Percentiles rank a stretch among this genome's conserved stretches.
These are phyloP conservation scores for Aphanomyces euteiches DNA, from an alignment of 352 stramenopile genomes.

Conservation along the genomic window DNA sequence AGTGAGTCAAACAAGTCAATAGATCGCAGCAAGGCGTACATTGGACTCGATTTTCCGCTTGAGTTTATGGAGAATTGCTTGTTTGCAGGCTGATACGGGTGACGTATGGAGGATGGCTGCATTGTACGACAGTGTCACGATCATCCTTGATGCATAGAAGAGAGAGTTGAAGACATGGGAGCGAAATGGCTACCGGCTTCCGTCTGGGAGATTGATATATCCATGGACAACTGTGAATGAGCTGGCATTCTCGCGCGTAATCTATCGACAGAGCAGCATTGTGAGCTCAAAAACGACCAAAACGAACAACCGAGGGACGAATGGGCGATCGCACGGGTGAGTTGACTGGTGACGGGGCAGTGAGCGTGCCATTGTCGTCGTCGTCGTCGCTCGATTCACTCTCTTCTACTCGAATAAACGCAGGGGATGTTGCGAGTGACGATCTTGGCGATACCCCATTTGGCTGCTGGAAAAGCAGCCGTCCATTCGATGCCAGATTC, in stretches of 20 bases:
- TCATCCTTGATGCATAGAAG: neutral
- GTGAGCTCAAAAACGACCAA: too few relatives aligned
- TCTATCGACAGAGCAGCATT: neutral
- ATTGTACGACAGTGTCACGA: slow-evolving; percentile 7
- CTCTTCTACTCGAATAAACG: slow-evolving; percentile 23
- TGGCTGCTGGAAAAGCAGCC: slow-evolving; percentile 19
- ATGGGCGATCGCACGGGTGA: neutral
- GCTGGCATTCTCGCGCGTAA: neutral
- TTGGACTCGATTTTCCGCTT: slow-evolving; percentile 8
- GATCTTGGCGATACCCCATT: slow-evolving; percentile 1
- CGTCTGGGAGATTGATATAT: slow-evolving; percentile 7
- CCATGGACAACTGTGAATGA: slow-evolving; percentile 10
- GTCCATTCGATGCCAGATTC: slow-evolving; percentile 24
- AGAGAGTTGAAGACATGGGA: neutral
- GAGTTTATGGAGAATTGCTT: slow-evolving; percentile 22
- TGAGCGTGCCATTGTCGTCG: neutral
- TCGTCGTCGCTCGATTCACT: slow-evolving; percentile 22
- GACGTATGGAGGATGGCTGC: neutral
- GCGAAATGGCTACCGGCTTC: neutral
- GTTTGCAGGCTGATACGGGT: slow-evolving; percentile 14
- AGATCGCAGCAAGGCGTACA: neutral
- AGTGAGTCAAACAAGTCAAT: too few relatives aligned
- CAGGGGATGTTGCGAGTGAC: neutral
- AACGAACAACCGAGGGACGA: neutral
- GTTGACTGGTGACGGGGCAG: neutral